Percentiles rank a stretch among this genome's conserved stretches.
Evolutionary conservation across 768 basidiomycete genomes (phyloP).

Genomic region (Lactifluus pinguis): DNA sequence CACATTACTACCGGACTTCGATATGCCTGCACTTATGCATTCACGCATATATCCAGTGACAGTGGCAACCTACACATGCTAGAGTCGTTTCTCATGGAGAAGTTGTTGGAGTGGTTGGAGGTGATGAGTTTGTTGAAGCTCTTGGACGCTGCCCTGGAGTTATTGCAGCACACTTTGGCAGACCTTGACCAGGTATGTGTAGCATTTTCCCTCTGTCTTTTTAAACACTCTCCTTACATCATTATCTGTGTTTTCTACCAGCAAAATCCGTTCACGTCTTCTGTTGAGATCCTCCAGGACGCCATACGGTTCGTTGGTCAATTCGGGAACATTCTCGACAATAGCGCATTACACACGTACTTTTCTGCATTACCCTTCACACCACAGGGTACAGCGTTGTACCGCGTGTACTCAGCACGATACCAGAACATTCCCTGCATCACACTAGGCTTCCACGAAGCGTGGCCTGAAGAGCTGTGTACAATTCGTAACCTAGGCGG

Average conservation of each 20-base stretch:
- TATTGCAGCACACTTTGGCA: not conserved
- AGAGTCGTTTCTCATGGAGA: conserved; percentile 8
- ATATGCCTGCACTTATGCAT: conserved; percentile 3
- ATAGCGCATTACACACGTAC: conserved; percentile 10
- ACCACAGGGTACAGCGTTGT: conserved; percentile 7
- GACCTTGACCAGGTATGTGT: conserved; percentile 2
- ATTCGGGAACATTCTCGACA: conserved; percentile 6
- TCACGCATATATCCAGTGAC: conserved; percentile 1
- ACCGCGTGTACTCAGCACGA: conserved; percentile 8
- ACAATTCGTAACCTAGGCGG: conserved; percentile 9
- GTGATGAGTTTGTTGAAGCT: conserved; percentile 4
- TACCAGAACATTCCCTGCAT: conserved; percentile 16
- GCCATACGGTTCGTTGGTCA: conserved; percentile 8
- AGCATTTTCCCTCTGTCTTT: not conserved
- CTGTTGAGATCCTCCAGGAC: conserved; percentile 8
- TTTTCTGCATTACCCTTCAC: conserved; percentile 10
- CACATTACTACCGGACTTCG: not conserved
- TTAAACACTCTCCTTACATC: not conserved
- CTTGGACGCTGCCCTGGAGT: conserved; percentile 6
- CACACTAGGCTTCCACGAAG: conserved; percentile 22
- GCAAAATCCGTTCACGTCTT: not conserved
- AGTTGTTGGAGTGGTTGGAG: conserved; percentile 13
- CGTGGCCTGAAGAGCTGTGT: conserved; percentile 17
- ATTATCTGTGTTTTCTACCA: not conserved
- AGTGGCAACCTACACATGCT: not conserved